Evolutionary conservation across 106 monocot genomes (phyloP).

Genomic region (Dendrobium officinale): DNA sequence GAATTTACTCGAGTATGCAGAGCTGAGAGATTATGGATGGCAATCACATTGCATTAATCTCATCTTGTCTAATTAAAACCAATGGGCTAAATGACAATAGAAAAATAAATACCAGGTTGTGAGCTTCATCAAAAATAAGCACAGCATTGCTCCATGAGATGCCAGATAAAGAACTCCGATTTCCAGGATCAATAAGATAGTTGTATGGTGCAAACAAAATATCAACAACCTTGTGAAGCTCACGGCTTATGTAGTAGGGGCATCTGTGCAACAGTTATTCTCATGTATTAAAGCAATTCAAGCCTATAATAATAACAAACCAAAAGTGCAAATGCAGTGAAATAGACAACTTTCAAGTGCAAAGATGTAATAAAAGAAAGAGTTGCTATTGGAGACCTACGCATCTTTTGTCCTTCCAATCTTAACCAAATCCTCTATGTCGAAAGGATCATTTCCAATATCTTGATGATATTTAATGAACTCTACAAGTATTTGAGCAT

Average conservation of each 20-base stretch:
- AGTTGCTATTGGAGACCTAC: slow-evolving; percentile 43
- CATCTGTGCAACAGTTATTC: slow-evolving; percentile 48
- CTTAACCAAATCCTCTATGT: slow-evolving; percentile 92
- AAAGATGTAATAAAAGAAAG: not conserved
- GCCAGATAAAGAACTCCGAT: slow-evolving; percentile 65
- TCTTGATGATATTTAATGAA: slow-evolving; percentile 49
- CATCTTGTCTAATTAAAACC: not conserved
- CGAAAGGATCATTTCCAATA: slow-evolving; percentile 81
- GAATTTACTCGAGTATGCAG: not conserved
- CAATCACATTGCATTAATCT: not conserved
- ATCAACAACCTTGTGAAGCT: slow-evolving; percentile 79
- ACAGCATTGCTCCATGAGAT: slow-evolving; percentile 82
- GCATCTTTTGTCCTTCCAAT: slow-evolving; percentile 62
- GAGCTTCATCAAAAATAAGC: slow-evolving; percentile 98
- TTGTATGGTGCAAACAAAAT: slow-evolving; percentile 98
- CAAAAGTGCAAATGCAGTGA: slow-evolving; percentile 3
- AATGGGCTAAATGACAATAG: not conserved
- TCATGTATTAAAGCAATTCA: slow-evolving; percentile 4
- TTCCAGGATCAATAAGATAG: slow-evolving; percentile 91
- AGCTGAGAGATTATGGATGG: not conserved
- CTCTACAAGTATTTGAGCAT: slow-evolving; percentile 35
- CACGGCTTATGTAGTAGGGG: slow-evolving; percentile 88
- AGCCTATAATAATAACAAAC: not conserved
- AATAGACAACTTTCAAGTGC: not conserved
- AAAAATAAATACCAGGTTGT: slow-evolving; percentile 68